Evolutionary conservation across 805 yeast genomes (phyloP), one percentile per base, ranked within the genome.

Genomic region (Metschnikowia amazonensis): DNA sequence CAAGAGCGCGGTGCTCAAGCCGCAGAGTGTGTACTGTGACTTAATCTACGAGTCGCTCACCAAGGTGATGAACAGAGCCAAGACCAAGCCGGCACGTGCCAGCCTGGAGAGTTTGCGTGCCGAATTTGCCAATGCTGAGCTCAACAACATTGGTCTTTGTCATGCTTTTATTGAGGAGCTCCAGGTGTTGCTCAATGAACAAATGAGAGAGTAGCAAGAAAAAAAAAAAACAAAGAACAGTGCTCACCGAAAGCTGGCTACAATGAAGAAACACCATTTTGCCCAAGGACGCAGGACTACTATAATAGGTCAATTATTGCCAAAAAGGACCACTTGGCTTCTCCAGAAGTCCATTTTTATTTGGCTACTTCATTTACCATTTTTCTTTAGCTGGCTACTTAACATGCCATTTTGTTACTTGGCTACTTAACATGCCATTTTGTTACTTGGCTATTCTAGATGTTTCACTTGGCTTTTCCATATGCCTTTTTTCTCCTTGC

Each of bases 101-200:
- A 63, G 73, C 5, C 84, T 84, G 23, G 58, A 67, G 31, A 50
- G 60, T 2, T 59, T 85, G 41, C 65, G 69, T 30, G 56, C 63
- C 5, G 63, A 62, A 9, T 63, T 85, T 31, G 58, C 64, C 2
- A 60, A 58, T 3, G 71, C 75, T 27, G 89, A 86, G 54, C 47
- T 55, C 18, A 59, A 63, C 17, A 79, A 78, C 46, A 83, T 86
- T 1, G 94, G 94, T 0, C 68, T 86, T 36, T 66, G 80, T 39
- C 82, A 78, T 46, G 88, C 87, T 0, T 70, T 86, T 7, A 65
- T 82, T 7, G 88, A 85, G 60, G 92, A 85, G 58, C 63, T 84
- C 10, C 41, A 43, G 17, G 51, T 44, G 6, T 45, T 49, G 11
- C 37, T 51, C 18, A 50, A 42, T 17, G 51, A 50, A 24, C 34